These are phyloP conservation scores for Gillenia trifoliata DNA, from an alignment of 306 rosid species.

Conservation along the genomic window DNA sequence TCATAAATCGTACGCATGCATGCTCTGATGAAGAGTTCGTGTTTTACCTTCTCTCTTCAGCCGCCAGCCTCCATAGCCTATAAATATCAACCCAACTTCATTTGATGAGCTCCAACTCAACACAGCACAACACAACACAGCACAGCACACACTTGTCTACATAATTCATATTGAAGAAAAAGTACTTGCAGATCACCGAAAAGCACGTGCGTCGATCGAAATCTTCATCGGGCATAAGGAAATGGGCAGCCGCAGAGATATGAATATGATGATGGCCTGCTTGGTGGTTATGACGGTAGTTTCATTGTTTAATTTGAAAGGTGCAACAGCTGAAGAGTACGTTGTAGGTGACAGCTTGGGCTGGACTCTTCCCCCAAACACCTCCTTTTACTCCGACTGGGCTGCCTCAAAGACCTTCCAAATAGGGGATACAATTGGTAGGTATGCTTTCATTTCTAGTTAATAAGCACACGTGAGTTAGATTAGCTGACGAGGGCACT, in stretches of 20 bases:
- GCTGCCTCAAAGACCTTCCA: slow-evolving; percentile 14
- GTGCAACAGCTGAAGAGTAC: slow-evolving; percentile 7
- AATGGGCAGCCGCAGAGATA: neutral
- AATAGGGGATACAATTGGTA: slow-evolving; percentile 12
- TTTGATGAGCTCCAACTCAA: neutral
- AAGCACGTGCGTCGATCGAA: neutral
- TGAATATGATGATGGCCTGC: slow-evolving; percentile 2
- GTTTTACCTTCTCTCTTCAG: no score
- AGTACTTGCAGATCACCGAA: neutral
- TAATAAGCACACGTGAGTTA: neutral
- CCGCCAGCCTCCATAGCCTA: neutral
- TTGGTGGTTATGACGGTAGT: neutral
- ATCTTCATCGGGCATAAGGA: neutral
- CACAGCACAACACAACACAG: no score
- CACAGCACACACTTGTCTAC: neutral
- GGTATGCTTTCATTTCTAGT: neutral
- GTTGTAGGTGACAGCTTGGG: slow-evolving; percentile 21
- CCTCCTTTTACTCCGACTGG: slow-evolving; percentile 22
- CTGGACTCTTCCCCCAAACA: slow-evolving; percentile 22
- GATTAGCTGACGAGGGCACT: neutral
- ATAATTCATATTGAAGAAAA: neutral
- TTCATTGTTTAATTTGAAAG: neutral
- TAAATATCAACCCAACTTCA: neutral
- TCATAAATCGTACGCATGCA: neutral
- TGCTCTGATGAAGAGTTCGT: no score